Conservation (phyloP, 1,284 basidiomycete species). For the Rhodotorula sp. region DNA sequence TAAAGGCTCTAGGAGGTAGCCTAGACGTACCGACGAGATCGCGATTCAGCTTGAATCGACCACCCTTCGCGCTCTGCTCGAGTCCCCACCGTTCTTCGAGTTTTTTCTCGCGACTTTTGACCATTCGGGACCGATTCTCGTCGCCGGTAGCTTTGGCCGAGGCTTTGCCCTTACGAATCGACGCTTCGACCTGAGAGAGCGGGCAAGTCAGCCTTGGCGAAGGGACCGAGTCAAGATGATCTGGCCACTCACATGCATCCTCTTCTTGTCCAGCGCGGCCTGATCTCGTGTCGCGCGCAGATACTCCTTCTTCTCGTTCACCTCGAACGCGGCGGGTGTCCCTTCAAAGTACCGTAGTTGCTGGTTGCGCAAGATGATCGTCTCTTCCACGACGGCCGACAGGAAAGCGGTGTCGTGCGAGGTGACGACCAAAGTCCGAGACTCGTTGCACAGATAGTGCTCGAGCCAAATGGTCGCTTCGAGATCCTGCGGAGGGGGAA, state of each 20-base stretch:
- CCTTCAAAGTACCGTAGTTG: slow-evolving; percentile 63
- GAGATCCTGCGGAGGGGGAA: slow-evolving; percentile 40
- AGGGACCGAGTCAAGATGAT: not conserved
- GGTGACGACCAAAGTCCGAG: slow-evolving; percentile 60
- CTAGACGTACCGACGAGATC: slow-evolving; percentile 52
- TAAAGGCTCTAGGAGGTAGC: not conserved
- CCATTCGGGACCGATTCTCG: slow-evolving; percentile 61
- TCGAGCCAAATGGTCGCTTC: slow-evolving; percentile 54
- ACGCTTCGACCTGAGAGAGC: slow-evolving; percentile 45
- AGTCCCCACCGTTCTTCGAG: slow-evolving; percentile 60
- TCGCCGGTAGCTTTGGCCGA: slow-evolving; percentile 62
- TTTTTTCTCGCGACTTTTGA: slow-evolving; percentile 63
- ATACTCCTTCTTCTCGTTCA: slow-evolving; percentile 56
- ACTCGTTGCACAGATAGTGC: slow-evolving; percentile 54
- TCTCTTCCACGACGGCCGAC: slow-evolving; percentile 64
- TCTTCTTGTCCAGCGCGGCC: slow-evolving; percentile 60
- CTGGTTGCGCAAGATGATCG: slow-evolving; percentile 62
- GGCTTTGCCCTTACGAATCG: slow-evolving; percentile 55
- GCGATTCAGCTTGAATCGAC: slow-evolving; percentile 65
- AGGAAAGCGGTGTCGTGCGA: slow-evolving; percentile 72
- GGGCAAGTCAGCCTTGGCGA: not conserved
- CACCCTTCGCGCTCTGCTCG: slow-evolving; percentile 56
- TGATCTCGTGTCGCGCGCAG: slow-evolving; percentile 57
- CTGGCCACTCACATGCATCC: slow-evolving; percentile 48
- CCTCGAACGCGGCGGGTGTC: slow-evolving; percentile 55